Evolutionary conservation across 768 basidiomycete species (phyloP), one percentile per base, ranked within the genome.

Genomic region (Mycena albidolilacea): DNA sequence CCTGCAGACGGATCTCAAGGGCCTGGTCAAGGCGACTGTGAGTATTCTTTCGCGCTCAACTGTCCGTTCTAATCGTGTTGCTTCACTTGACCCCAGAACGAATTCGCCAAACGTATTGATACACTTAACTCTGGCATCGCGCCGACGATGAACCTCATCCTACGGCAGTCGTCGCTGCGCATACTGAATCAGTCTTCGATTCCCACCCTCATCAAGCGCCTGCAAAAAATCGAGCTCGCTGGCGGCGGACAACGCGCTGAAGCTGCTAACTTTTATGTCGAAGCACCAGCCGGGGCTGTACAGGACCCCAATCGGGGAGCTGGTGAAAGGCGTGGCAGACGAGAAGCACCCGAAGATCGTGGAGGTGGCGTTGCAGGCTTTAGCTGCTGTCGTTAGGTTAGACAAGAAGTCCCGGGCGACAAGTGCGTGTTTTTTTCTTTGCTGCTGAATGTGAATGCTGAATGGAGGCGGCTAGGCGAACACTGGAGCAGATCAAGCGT

Each of bases 171-270:
- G 5, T 90, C 88, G 61, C 89, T 93, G 62, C 90, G 91, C 60
- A 86, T 97, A 76, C 76, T 97, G 79, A 98, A 97, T 79, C 91
- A 93, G 63, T 96, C 97, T 0, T 94, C 93, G 0, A 88, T 99
- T 19, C 91, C 97, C 1, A 91, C 91, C 0, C 87, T 99, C 30
- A 82, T 99, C 75, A 91, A 92, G 75, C 90, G 91, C 35, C 77
- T 92, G 7, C 88, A 89, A 64, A 90, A 87, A 80, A n/a, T 46
- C 83, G 84, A 67, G 73, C 79, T 79, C 75, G 70, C 69, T 84
- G 14, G 78, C 82, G 6, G 86, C 87, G 10, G 83, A 85, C 23
- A 85, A 89, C 63, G 90, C 93, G 0, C 84, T 84, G 71, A 83
- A 82, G 1, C 82, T 93, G 17, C 80, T 94, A 66, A 86, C 81